phyloP scores from a whole-genome alignment of 2,329 filamentous ascomycete species.

The Coniochaeta sp. region DNA sequence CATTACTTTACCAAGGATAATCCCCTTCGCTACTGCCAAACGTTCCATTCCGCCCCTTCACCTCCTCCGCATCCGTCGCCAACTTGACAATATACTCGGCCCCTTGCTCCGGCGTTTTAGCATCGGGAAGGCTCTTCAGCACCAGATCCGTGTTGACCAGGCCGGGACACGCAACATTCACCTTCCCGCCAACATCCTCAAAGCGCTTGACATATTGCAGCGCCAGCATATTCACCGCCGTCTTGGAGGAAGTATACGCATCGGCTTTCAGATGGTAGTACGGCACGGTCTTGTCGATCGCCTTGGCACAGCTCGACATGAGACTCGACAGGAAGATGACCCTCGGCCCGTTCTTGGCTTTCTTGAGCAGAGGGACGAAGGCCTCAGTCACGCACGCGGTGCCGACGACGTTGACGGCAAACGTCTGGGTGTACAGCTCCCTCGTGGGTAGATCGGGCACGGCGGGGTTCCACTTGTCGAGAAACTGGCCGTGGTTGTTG shows the following conservation, averaged over 20 bases:
- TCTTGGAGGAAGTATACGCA: slow-evolving; percentile 31
- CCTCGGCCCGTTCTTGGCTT: slow-evolving; percentile 16
- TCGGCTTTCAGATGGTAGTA: slow-evolving; percentile 18
- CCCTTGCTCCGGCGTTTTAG: neutral
- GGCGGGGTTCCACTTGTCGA: slow-evolving; percentile 13
- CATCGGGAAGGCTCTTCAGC: neutral
- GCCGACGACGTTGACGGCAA: slow-evolving; percentile 29
- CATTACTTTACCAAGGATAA: neutral
- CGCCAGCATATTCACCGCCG: slow-evolving; percentile 32
- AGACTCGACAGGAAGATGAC: slow-evolving; percentile 31
- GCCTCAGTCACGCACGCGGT: slow-evolving; percentile 19
- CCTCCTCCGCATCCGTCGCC: neutral
- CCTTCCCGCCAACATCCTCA: slow-evolving; percentile 19
- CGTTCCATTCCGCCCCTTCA: neutral
- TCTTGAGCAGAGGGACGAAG: slow-evolving; percentile 20
- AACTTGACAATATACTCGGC: neutral
- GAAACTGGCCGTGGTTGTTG: slow-evolving; percentile 25
- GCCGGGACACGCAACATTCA: slow-evolving; percentile 29
- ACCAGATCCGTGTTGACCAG: slow-evolving; percentile 21
- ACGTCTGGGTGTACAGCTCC: slow-evolving; percentile 26
- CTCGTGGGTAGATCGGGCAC: slow-evolving; percentile 12
- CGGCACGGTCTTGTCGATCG: slow-evolving; percentile 13
- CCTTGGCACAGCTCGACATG: slow-evolving; percentile 9
- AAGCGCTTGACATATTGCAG: slow-evolving; percentile 23
- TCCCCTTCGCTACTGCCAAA: neutral